Conservation (phyloP, 1,284 basidiomycete genomes). For the Boletus nobilissimus region DNA sequence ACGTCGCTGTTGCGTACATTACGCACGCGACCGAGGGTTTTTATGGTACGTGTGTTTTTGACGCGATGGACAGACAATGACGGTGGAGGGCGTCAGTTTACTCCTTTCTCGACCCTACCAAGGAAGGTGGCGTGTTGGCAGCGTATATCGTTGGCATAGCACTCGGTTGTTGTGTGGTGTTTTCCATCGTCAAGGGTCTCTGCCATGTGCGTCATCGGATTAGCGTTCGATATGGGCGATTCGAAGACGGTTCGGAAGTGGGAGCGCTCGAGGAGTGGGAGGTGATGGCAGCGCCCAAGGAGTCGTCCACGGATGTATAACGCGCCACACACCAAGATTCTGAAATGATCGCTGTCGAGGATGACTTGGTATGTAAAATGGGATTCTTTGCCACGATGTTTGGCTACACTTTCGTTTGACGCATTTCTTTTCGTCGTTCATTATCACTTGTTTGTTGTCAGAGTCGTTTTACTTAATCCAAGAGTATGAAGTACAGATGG, state of each 20-base stretch:
- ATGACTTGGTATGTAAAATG: too few relatives aligned
- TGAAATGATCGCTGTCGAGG: too few relatives aligned
- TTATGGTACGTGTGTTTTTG: conserved; percentile 60
- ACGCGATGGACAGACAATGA: conserved; percentile 7
- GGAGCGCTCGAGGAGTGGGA: conserved; percentile 45
- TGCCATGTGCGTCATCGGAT: conserved; percentile 48
- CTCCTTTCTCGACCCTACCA: conserved; percentile 55
- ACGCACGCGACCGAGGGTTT: conserved; percentile 66
- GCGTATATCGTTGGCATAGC: conserved; percentile 66
- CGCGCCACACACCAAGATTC: background rate
- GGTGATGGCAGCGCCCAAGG: conserved; percentile 21
- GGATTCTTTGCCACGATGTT: too few relatives aligned
- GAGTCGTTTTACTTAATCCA: too few relatives aligned
- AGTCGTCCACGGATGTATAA: background rate
- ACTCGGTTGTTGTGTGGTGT: conserved; percentile 58
- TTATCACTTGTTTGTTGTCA: too few relatives aligned
- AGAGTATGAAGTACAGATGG: too few relatives aligned
- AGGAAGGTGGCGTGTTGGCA: conserved; percentile 50
- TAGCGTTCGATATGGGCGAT: conserved; percentile 21
- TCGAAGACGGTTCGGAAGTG: conserved; percentile 7
- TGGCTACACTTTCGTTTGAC: too few relatives aligned
- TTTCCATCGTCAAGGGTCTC: conserved; percentile 52
- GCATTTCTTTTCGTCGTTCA: too few relatives aligned
- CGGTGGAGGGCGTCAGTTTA: conserved; percentile 51
- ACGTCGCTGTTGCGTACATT: conserved; percentile 75